A percentile compares a stretch with the other conserved stretches of the same genome.
Evolutionary conservation across 2,329 filamentous ascomycete genomes (phyloP).

Genomic region (Didymella segeticola): DNA sequence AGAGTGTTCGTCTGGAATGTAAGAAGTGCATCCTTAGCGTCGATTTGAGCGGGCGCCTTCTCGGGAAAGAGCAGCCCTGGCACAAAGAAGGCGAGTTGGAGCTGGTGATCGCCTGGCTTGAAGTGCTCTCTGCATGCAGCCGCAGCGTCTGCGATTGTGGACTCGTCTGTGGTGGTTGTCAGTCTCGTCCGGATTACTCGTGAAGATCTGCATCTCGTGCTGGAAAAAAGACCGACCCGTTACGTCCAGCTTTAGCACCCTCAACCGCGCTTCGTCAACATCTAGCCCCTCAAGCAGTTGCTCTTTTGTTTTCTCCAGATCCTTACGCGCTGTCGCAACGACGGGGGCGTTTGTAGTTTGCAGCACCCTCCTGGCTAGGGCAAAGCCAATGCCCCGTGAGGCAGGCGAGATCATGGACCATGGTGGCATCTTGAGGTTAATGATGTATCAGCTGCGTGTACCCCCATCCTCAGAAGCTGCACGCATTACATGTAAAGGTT

Average conservation of each 20-base stretch:
- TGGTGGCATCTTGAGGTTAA: conserved; percentile 47
- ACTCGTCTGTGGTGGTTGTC: conserved; percentile 60
- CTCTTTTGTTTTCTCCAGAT: conserved; percentile 57
- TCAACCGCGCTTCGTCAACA: conserved; percentile 56
- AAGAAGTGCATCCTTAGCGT: conserved; percentile 65
- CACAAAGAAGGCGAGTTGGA: conserved; percentile 73
- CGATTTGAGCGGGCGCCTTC: conserved; percentile 71
- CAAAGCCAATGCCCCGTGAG: conserved; percentile 69
- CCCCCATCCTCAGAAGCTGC: conserved; percentile 13
- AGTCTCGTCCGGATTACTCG: background rate
- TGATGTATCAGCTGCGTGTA: background rate
- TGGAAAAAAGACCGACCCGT: conserved; percentile 60
- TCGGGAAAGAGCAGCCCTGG: conserved; percentile 78
- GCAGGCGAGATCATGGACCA: conserved; percentile 64
- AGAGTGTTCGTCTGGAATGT: conserved; percentile 78
- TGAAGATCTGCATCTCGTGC: background rate
- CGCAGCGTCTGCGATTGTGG: conserved; percentile 64
- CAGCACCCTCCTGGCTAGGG: conserved; percentile 65
- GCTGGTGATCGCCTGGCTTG: conserved; percentile 55
- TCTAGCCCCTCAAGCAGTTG: conserved; percentile 59
- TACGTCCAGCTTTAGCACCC: conserved; percentile 62
- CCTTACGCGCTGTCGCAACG: conserved; percentile 65
- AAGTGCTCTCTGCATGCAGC: conserved; percentile 62
- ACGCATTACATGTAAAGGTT: background rate
- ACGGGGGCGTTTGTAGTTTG: conserved; percentile 64